phyloP scores from a whole-genome alignment of 2,329 filamentous ascomycete genomes.

The Ilyonectria robusta region DNA sequence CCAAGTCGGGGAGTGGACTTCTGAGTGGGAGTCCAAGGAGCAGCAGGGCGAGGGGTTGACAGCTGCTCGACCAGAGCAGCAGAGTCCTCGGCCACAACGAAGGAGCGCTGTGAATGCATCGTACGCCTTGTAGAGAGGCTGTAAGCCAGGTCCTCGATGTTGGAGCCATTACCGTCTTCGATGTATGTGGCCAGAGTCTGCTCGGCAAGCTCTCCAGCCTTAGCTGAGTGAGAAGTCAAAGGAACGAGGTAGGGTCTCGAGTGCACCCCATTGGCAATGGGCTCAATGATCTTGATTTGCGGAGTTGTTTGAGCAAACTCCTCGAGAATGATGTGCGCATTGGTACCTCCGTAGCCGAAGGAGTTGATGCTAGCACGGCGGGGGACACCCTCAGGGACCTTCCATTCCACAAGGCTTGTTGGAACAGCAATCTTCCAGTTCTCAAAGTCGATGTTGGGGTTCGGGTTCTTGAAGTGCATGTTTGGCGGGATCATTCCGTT shows the following conservation, averaged over 20 bases:
- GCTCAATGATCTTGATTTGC: conserved; percentile 24
- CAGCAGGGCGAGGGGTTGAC: conserved; percentile 30
- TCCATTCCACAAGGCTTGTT: conserved; percentile 32
- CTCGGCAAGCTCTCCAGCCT: conserved; percentile 40
- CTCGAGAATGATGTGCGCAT: conserved; percentile 45
- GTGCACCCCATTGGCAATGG: conserved; percentile 37
- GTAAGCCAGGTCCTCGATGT: conserved; percentile 40
- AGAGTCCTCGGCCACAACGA: conserved; percentile 40
- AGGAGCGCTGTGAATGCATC: conserved; percentile 40
- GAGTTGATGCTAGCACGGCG: conserved; percentile 45
- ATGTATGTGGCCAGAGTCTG: conserved; percentile 37
- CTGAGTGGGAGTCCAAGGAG: conserved; percentile 38
- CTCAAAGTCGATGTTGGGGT: conserved; percentile 45
- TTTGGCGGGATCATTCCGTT: conserved; percentile 40
- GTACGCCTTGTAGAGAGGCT: conserved; percentile 41
- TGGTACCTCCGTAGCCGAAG: conserved; percentile 48
- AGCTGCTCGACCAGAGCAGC: conserved; percentile 34
- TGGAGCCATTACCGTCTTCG: conserved; percentile 18
- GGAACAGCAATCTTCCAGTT: conserved; percentile 44
- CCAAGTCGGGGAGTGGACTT: conserved; percentile 36
- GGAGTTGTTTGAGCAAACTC: conserved; percentile 29
- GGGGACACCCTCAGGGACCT: conserved; percentile 28
- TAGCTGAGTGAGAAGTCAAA: conserved; percentile 41
- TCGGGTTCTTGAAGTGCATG: conserved; percentile 38
- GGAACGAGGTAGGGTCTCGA: conserved; percentile 39